Conservation (phyloP, 768 basidiomycete species). For the Astraeus odoratus region DNA sequence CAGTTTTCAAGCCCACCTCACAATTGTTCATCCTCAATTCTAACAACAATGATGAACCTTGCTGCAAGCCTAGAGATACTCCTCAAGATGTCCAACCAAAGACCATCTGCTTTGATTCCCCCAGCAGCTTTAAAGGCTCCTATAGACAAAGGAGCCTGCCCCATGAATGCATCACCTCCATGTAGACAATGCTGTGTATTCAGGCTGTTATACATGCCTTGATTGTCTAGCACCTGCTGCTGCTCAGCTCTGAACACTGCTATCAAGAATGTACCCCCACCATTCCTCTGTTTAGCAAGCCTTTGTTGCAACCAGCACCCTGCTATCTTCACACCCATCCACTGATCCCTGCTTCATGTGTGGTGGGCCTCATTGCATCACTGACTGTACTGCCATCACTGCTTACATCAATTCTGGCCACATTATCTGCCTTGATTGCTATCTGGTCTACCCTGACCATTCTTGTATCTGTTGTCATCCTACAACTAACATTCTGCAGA, state of each 20-base stretch:
- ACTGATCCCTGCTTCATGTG: background rate
- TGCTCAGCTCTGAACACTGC: background rate
- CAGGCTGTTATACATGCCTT: background rate
- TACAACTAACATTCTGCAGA: background rate
- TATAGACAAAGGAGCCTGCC: background rate
- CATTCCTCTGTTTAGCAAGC: background rate
- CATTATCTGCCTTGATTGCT: background rate
- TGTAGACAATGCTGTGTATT: background rate
- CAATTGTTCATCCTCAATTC: background rate
- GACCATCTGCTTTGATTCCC: background rate
- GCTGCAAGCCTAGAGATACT: background rate
- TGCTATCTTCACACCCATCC: background rate
- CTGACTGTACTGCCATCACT: background rate
- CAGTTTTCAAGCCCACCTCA: background rate
- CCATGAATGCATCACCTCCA: background rate
- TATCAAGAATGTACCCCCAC: background rate
- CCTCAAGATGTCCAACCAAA: background rate
- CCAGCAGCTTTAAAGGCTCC: background rate
- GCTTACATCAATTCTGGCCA: background rate
- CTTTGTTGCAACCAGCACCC: background rate
- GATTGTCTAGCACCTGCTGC: background rate
- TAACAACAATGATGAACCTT: background rate
- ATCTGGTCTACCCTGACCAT: background rate
- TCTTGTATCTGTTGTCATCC: background rate
- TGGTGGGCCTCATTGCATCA: background rate